These are phyloP conservation scores for Pseudoturritis turrita DNA, from an alignment of 345 rosid genomes.

Conservation along the genomic window DNA sequence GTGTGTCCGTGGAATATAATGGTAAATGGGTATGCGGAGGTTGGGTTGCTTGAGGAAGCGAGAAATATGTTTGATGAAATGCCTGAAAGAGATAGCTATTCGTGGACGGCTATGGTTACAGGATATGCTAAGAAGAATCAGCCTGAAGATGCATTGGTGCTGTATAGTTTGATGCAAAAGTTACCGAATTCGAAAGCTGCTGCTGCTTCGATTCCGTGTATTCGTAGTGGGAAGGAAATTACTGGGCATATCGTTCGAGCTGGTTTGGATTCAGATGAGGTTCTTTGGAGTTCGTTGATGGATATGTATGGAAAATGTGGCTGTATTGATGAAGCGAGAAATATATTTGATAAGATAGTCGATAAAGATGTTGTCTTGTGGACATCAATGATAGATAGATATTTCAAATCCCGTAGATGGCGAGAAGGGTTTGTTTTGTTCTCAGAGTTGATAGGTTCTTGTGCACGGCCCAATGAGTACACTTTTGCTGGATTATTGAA, in stretches of 20 bases:
- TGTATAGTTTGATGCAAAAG: conserved; percentile 50
- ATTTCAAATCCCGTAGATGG: conserved; percentile 56
- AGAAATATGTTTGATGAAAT: conserved; percentile 70
- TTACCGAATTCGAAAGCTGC: conserved; percentile 42
- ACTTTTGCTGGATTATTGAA: conserved; percentile 76
- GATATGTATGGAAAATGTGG: conserved; percentile 94
- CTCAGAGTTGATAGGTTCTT: conserved; percentile 43
- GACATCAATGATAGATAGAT: conserved; percentile 85
- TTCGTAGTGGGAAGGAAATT: conserved; percentile 64
- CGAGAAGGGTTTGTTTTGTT: conserved; percentile 68
- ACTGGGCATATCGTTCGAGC: conserved; percentile 62
- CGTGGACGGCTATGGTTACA: conserved; percentile 86
- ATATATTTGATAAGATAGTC: conserved; percentile 55
- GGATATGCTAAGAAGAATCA: conserved; percentile 55
- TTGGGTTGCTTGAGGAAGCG: conserved; percentile 51
- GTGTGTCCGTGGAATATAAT: conserved; percentile 78
- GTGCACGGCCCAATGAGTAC: conserved; percentile 58
- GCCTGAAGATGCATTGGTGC: conserved; percentile 50
- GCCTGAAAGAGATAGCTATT: conserved; percentile 74
- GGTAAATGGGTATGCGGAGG: conserved; percentile 56
- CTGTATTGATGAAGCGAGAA: conserved; percentile 63
- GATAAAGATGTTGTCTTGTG: conserved; percentile 78
- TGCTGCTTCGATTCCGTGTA: conserved; percentile 51
- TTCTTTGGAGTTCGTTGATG: conserved; percentile 80
- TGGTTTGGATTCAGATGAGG: conserved; percentile 77